Base-by-base conservation (phyloP, 495 filamentous ascomycete genomes). In the Apiosordaria backusii region DNA sequence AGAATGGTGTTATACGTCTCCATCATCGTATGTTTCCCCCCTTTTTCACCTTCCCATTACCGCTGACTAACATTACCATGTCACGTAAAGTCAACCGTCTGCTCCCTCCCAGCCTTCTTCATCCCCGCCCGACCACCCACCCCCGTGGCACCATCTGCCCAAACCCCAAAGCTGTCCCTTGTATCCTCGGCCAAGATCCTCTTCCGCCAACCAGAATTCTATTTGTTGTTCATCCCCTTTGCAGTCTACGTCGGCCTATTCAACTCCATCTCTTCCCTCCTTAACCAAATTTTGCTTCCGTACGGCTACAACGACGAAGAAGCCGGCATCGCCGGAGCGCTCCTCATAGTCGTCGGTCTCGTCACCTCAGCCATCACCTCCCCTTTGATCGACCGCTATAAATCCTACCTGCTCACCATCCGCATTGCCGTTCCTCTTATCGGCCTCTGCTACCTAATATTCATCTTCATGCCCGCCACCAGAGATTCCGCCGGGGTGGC, bases 271-370 rank as follows among this genome's bases (percentile, higher is more conserved):
- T 96, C 93, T 58, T 90, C 91, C 16, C 86, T 98, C 4, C 81
- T 98, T 1, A 96, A 93, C 81, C 93, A 97, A 73, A 90, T 98
- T 76, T 85, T 98, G 64, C 77, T 85, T 7, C 95, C 95, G 0
- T 90, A 96, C 79, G 86, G 83, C 67, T 97, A 88, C 83, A 84
- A 78, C 62, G 90, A 93, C 74, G 88, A 88, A 54, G 84, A 97
- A 52, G 90, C 94, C 50, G 95, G 95, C 60, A 91, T 97, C 75
- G 90, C 90, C 15, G 95, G 95, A 67, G 95, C 90, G 1, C 75
- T 96, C 25, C 84, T 98, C n/a, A 98, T 99, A 73, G 80, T 97
- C 59, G 88, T 93, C 64, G 95, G 95, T 22, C 86, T 99, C 9
- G 80, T 97, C 45, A 68, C 83, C 26, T 81, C 92, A 1, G 95